Conservation (phyloP, 2,329 filamentous ascomycete genomes). For the Thielaviopsis populi region DNA sequence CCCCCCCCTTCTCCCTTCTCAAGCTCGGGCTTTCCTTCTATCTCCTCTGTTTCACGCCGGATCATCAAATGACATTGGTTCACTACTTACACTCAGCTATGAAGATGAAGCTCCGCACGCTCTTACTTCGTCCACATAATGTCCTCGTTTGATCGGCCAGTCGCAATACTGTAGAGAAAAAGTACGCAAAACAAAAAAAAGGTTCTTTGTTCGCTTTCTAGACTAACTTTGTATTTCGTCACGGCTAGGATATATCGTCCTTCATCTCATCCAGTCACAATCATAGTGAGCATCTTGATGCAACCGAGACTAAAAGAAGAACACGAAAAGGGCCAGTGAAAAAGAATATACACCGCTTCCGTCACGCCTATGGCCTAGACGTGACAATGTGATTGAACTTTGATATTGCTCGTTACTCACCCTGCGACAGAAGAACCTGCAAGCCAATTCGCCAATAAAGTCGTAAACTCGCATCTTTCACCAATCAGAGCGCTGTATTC, state of each 20-base stretch:
- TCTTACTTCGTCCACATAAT: background rate
- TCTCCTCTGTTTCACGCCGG: background rate
- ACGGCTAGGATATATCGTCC: background rate
- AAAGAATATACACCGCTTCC: background rate
- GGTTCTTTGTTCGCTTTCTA: background rate
- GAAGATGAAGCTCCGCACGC: background rate
- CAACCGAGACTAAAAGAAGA: background rate
- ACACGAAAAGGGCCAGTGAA: background rate
- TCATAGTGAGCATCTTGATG: background rate
- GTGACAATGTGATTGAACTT: background rate
- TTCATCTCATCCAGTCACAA: background rate
- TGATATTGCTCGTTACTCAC: no score
- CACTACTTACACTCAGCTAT: background rate
- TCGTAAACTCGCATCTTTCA: background rate
- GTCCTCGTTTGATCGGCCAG: background rate
- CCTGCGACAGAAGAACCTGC: no score
- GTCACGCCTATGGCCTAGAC: background rate
- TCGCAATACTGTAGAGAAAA: background rate
- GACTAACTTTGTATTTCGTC: background rate
- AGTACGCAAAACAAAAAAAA: background rate
- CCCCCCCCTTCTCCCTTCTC: background rate
- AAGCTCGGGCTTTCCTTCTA: background rate
- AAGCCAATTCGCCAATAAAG: background rate
- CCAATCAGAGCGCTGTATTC: background rate
- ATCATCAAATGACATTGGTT: background rate